Conservation (phyloP, 1,284 basidiomycete species). For the Fistulina hepatica region DNA sequence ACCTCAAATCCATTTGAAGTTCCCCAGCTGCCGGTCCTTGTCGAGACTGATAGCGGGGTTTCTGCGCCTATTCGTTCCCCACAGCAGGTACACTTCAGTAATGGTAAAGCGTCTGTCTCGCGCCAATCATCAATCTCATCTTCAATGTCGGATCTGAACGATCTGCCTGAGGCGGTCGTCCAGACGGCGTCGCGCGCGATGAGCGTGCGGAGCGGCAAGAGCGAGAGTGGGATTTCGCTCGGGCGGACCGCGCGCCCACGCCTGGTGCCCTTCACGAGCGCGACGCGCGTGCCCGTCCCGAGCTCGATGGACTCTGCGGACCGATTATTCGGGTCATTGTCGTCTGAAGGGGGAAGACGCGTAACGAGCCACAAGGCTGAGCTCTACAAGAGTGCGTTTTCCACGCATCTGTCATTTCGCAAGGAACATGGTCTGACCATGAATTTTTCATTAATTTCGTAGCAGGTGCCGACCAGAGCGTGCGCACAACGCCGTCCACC, state of each 20-base stretch:
- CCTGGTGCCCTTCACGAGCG: constrained; percentile 64
- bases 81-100: constrained; percentile 30
- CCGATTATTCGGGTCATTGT: constrained; percentile 21
- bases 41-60: constrained; percentile 25
- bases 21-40: constrained; percentile 10
- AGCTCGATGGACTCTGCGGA: constrained; percentile 13
- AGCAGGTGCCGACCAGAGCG: constrained; percentile 39
- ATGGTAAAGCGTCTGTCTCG: constrained; percentile 17
- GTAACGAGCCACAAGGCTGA: constrained; percentile 58
- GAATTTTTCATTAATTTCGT: no score
- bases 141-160: constrained; percentile 23
- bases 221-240: constrained; percentile 27
- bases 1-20: constrained; percentile 33
- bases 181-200: constrained; percentile 35
- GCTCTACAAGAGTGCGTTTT: constrained; percentile 34
- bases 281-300: constrained; percentile 55
- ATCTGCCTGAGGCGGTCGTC: constrained; percentile 38
- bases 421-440: constrained; percentile 59
- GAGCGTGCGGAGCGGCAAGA: constrained; percentile 35
- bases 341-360: constrained; percentile 29
- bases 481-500: constrained; percentile 20
- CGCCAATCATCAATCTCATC: constrained; percentile 27
- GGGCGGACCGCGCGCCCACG: constrained; percentile 34
- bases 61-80: constrained; percentile 37
- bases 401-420: constrained; percentile 41